Evolutionary conservation across 129 eudicot species (phyloP).

Genomic region (Flaveria sonorensis): DNA sequence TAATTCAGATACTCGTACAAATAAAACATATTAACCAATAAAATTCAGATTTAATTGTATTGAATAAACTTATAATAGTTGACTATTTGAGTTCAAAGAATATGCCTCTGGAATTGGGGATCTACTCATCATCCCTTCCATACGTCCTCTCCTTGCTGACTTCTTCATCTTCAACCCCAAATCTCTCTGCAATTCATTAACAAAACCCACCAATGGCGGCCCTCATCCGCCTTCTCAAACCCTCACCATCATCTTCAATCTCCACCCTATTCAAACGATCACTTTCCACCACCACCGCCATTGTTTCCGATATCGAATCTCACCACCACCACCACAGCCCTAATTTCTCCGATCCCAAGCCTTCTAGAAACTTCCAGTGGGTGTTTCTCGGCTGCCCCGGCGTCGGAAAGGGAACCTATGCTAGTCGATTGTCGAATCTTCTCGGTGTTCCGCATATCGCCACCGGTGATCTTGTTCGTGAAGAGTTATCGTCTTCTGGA

Average conservation of each 20-base stretch:
- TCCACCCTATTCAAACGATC: conserved; percentile 36
- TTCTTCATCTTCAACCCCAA: background rate
- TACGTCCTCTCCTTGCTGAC: background rate
- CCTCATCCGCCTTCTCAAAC: conserved; percentile 57
- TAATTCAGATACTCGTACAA: too few species aligned
- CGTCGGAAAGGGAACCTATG: conserved; percentile 93
- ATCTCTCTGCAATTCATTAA: conserved; percentile 21
- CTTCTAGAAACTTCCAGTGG: conserved; percentile 62
- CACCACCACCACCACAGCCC: conserved; percentile 30
- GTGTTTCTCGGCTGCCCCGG: conserved; percentile 93
- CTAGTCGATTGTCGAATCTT: conserved; percentile 78
- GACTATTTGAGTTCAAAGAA: too few species aligned
- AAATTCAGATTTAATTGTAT: too few species aligned
- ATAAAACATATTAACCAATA: too few species aligned
- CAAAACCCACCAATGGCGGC: conserved; percentile 71
- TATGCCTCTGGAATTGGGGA: background rate
- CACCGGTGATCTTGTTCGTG: conserved; percentile 96
- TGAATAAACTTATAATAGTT: too few species aligned
- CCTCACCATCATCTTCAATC: conserved; percentile 39
- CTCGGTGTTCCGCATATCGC: conserved; percentile 97
- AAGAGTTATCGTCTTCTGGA: conserved; percentile 63
- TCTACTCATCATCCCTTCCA: background rate
- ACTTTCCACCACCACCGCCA: conserved; percentile 42
- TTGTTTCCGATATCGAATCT: conserved; percentile 31
- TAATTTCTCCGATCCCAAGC: conserved; percentile 52